phyloP scores from a whole-genome alignment of 441 rosid genomes.

The Melastoma candidum region DNA sequence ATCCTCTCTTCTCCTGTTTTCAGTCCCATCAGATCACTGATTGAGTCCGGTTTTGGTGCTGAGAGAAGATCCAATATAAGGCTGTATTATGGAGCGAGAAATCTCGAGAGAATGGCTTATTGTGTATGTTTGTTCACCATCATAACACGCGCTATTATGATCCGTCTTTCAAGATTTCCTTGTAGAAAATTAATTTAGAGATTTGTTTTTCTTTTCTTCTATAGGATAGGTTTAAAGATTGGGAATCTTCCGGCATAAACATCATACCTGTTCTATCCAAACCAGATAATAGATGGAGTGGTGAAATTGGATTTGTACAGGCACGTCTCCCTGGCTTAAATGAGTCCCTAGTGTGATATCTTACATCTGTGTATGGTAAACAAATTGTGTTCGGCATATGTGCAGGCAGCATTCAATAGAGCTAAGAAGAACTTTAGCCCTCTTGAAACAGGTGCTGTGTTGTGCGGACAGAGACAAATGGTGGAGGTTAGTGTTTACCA shows the following conservation, averaged over 20 bases:
- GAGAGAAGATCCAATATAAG: slow-evolving; percentile 70
- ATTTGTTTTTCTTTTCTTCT: slow-evolving; percentile 3
- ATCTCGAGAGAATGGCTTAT: slow-evolving; percentile 90
- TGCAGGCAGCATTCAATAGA: slow-evolving; percentile 81
- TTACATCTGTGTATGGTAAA: not conserved
- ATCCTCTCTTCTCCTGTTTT: slow-evolving; percentile 10
- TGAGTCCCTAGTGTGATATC: too few species aligned
- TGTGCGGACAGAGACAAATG: slow-evolving; percentile 98
- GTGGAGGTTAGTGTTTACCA: slow-evolving; percentile 46
- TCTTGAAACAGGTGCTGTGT: slow-evolving; percentile 56
- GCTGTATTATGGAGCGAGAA: slow-evolving; percentile 90
- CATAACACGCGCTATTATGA: not conserved
- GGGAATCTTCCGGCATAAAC: slow-evolving; percentile 92
- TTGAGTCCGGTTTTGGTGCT: slow-evolving; percentile 85
- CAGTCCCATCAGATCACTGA: slow-evolving; percentile 88
- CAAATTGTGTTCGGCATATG: not conserved
- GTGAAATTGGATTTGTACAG: slow-evolving; percentile 92
- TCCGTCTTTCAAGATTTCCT: not conserved
- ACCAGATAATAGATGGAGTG: slow-evolving; percentile 71
- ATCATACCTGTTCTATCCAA: slow-evolving; percentile 77
- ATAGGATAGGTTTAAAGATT: slow-evolving; percentile 81
- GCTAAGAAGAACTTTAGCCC: slow-evolving; percentile 48
- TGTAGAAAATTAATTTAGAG: too few species aligned
- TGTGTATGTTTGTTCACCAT: slow-evolving; percentile 39
- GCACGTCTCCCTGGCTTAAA: slow-evolving; percentile 10